phyloP scores from a whole-genome alignment of 139 green algal genomes.

The Chlorella ohadii region DNA sequence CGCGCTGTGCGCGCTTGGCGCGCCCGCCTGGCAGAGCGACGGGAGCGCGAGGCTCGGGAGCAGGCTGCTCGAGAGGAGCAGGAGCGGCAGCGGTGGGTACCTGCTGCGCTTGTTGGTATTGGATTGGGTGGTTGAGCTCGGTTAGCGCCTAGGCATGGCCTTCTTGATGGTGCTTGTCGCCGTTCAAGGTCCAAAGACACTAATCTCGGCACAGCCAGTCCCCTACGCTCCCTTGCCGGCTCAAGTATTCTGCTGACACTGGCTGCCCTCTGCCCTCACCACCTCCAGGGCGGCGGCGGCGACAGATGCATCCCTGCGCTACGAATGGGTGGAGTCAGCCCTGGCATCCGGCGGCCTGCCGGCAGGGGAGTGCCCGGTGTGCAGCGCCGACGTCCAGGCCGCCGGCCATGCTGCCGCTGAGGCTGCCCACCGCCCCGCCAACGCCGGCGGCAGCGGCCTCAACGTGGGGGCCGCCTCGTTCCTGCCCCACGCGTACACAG shows the following conservation, averaged over 20 bases:
- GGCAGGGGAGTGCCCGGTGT: neutral
- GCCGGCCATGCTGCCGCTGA: neutral
- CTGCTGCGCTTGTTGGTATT: no score
- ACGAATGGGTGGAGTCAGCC: neutral
- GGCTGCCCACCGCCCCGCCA: neutral
- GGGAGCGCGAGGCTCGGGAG: neutral
- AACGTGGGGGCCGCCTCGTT: neutral
- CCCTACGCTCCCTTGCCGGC: no score
- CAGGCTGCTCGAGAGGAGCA: neutral
- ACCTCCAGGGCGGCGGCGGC: neutral
- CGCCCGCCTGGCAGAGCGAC: neutral
- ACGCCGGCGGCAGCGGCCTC: neutral
- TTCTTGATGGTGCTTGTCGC: no score
- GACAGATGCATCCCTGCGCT: neutral
- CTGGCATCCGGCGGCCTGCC: neutral
- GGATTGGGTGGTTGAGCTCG: no score
- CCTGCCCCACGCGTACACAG: conserved; percentile 7
- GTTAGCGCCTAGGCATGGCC: no score
- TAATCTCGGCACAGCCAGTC: no score
- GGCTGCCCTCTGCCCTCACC: no score
- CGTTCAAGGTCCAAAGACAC: no score
- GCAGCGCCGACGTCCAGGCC: neutral
- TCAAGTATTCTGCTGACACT: no score
- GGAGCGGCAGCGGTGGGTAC: neutral
- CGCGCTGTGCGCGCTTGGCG: neutral